Percentiles rank a stretch among this genome's conserved stretches.
Conservation (phyloP, 73 alveolate species). For the Effrenium voratum region DNA sequence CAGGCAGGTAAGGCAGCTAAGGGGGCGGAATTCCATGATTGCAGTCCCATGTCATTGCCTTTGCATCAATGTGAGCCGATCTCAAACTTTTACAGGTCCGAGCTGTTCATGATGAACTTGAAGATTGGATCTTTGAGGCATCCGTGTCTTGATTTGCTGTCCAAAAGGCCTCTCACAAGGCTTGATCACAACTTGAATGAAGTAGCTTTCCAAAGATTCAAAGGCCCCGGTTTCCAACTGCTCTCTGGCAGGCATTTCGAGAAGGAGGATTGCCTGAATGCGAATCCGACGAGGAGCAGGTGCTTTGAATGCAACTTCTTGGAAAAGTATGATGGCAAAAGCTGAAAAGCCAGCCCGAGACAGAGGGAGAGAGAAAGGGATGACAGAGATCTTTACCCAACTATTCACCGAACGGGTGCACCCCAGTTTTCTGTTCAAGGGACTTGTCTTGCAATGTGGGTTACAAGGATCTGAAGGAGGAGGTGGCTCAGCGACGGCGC, state of each 20-base stretch:
- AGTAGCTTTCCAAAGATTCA: not conserved
- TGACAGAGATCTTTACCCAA: too few relatives aligned
- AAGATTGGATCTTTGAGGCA: constrained; percentile 70
- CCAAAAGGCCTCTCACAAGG: not conserved
- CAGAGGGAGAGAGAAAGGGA: too few relatives aligned
- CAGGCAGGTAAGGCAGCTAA: too few relatives aligned
- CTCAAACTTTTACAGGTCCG: not conserved
- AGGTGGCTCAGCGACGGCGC: constrained; percentile 63
- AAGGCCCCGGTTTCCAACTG: not conserved
- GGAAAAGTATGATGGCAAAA: too few relatives aligned
- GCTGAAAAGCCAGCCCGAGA: too few relatives aligned
- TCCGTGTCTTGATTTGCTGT: not conserved
- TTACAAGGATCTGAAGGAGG: not conserved
- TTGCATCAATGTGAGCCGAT: too few relatives aligned
- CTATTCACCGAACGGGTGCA: too few relatives aligned
- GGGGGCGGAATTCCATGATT: too few relatives aligned
- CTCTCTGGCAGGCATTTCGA: not conserved
- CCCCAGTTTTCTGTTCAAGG: too few relatives aligned
- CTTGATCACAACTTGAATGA: not conserved
- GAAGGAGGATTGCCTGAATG: not conserved
- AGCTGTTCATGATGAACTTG: constrained; percentile 59
- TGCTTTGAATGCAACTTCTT: too few relatives aligned
- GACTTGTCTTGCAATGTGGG: too few relatives aligned
- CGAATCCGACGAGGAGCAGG: not conserved
- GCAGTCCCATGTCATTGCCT: too few relatives aligned